phyloP scores from a whole-genome alignment of 805 yeast genomes.

The Candida silvicultrix region DNA sequence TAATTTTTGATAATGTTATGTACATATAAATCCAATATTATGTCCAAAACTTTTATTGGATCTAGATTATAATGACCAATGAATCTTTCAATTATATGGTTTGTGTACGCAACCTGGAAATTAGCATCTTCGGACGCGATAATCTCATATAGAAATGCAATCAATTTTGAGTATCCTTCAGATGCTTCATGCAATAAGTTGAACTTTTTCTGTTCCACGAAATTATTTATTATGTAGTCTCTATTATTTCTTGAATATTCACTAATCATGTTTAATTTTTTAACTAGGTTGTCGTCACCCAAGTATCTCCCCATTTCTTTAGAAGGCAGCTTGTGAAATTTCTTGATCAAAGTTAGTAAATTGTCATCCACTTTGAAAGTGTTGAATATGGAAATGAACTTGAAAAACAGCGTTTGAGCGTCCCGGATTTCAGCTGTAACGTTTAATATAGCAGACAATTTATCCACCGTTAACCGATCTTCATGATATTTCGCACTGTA shows the following conservation, averaged over 20 bases:
- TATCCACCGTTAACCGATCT: constrained; percentile 5
- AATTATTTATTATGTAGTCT: background rate
- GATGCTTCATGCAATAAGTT: constrained; percentile 68
- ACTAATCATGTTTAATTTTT: constrained; percentile 16
- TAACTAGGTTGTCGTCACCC: constrained; percentile 31
- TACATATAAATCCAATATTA: constrained; percentile 49
- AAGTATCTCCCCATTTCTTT: constrained; percentile 11
- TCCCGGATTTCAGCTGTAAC: constrained; percentile 8
- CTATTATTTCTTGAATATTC: constrained; percentile 2
- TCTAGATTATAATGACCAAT: constrained; percentile 77
- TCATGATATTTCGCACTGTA: constrained; percentile 13
- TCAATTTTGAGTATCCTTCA: constrained; percentile 69
- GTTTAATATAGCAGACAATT: constrained; percentile 11
- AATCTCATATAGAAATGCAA: constrained; percentile 40
- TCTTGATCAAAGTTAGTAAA: constrained; percentile 17
- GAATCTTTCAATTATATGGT: constrained; percentile 44
- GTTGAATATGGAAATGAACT: constrained; percentile 25
- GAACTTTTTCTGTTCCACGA: constrained; percentile 41
- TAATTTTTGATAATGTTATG: constrained; percentile 37
- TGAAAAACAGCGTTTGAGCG: constrained; percentile 12
- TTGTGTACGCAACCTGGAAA: constrained; percentile 36
- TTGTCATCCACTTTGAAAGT: constrained; percentile 21
- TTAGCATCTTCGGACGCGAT: constrained; percentile 33
- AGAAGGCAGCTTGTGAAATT: constrained; percentile 19
- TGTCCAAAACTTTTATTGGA: constrained; percentile 60